Conservation (phyloP, 2,329 filamentous ascomycete genomes). For the Alternaria atra region DNA sequence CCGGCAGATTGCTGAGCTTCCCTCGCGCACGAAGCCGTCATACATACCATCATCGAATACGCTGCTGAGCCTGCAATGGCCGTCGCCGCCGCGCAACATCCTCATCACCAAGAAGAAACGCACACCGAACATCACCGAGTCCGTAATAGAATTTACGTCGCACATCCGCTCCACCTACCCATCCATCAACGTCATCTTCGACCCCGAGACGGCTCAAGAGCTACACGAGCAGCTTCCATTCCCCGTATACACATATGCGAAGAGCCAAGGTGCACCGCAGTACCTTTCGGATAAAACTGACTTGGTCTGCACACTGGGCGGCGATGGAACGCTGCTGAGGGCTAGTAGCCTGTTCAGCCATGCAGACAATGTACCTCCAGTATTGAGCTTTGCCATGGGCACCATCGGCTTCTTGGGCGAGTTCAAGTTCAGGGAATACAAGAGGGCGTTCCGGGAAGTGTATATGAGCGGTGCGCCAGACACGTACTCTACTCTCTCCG, state of each 20-base stretch:
- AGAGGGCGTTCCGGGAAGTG: slow-evolving; percentile 88
- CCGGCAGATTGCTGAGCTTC: slow-evolving; percentile 44
- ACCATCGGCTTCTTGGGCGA: slow-evolving; percentile 94
- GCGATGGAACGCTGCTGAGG: slow-evolving; percentile 89
- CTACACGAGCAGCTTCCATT: slow-evolving; percentile 76
- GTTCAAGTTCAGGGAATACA: slow-evolving; percentile 95
- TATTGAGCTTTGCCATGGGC: slow-evolving; percentile 96
- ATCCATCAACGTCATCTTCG: slow-evolving; percentile 81
- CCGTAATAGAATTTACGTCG: slow-evolving; percentile 66
- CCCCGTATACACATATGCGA: slow-evolving; percentile 61
- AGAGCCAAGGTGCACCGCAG: slow-evolving; percentile 47
- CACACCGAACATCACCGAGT: slow-evolving; percentile 63
- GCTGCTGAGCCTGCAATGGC: slow-evolving; percentile 73
- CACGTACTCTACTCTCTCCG: slow-evolving; percentile 67
- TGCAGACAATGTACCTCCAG: slow-evolving; percentile 81
- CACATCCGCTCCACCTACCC: slow-evolving; percentile 85
- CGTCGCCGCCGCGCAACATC: slow-evolving; percentile 72
- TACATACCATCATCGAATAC: slow-evolving; percentile 67
- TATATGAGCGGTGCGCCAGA: slow-evolving; percentile 79
- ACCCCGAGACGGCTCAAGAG: slow-evolving; percentile 75
- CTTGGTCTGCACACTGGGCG: slow-evolving; percentile 87
- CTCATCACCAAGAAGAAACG: slow-evolving; percentile 74
- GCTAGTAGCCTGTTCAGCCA: slow-evolving; percentile 88
- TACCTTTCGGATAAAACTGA: slow-evolving; percentile 80
- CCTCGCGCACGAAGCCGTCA: slow-evolving; percentile 43